phyloP scores from a whole-genome alignment of 495 filamentous ascomycete genomes.

The Oleoguttula mirabilis region DNA sequence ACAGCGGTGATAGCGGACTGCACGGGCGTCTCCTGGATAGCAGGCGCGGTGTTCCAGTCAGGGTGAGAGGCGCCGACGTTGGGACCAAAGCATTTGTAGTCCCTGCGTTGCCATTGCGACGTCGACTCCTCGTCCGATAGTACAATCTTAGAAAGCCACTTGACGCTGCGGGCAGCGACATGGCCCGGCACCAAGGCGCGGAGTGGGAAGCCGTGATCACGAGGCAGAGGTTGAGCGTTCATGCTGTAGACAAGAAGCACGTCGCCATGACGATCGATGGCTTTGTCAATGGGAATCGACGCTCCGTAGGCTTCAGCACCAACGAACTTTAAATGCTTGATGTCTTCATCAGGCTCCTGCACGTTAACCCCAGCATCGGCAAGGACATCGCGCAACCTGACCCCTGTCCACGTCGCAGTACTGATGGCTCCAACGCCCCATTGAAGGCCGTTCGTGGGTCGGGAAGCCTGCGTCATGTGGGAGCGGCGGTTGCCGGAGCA shows the following conservation, averaged over 20 bases:
- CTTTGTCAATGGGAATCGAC: conserved; percentile 45
- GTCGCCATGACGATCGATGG: conserved; percentile 43
- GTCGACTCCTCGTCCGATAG: conserved; percentile 29
- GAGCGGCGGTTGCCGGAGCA: conserved; percentile 52
- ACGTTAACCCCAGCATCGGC: conserved; percentile 38
- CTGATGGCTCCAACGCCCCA: conserved; percentile 48
- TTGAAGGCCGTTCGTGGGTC: conserved; percentile 45
- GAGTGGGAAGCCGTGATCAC: conserved; percentile 28
- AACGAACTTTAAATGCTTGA: conserved; percentile 44
- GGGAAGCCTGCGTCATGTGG: conserved; percentile 43
- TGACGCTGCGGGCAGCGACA: conserved; percentile 29
- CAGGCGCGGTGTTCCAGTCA: conserved; percentile 29
- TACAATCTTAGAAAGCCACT: conserved; percentile 29
- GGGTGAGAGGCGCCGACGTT: conserved; percentile 25
- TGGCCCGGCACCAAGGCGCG: conserved; percentile 30
- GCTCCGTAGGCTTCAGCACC: conserved; percentile 50
- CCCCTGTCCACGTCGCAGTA: conserved; percentile 51
- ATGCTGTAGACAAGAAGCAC: conserved; percentile 45
- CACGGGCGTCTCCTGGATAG: conserved; percentile 41
- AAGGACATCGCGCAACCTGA: conserved; percentile 45
- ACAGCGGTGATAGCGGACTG: conserved; percentile 34
- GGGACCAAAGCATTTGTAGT: conserved; percentile 39
- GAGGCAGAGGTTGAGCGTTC: conserved; percentile 27
- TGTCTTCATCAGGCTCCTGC: conserved; percentile 20
- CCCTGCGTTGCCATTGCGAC: conserved; percentile 34